These are phyloP conservation scores for Cucumis sativus DNA, from an alignment of 306 rosid genomes.

Conservation along the genomic window Cucumber_9930_V3 NC_026659.2:25647001-25647500, in stretches of 20 bases:
- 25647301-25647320: slow-evolving; percentile 9
- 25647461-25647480: slow-evolving; percentile 5
- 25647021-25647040: slow-evolving; percentile 1
- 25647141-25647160: slow-evolving; percentile 21
- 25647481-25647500: neutral
- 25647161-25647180: slow-evolving; percentile 21
- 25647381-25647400: slow-evolving; percentile 20
- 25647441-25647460: slow-evolving; percentile 7
- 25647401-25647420: slow-evolving; percentile 6
- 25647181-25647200: slow-evolving; percentile 18
- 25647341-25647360: slow-evolving; percentile 36
- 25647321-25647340: slow-evolving; percentile 50
- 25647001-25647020: neutral
- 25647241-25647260: slow-evolving; percentile 1
- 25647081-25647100: neutral
- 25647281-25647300: neutral
- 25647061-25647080: slow-evolving; percentile 3
- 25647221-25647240: neutral
- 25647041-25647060: neutral
- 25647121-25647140: slow-evolving; percentile 14
- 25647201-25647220: slow-evolving; percentile 7
- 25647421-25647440: neutral
- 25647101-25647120: slow-evolving; percentile 14
- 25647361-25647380: slow-evolving; percentile 39
- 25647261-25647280: slow-evolving; percentile 1